phyloP scores from a whole-genome alignment of 371 early-diverging fungal genomes.

The Rhizopus stolonifer region DNA sequence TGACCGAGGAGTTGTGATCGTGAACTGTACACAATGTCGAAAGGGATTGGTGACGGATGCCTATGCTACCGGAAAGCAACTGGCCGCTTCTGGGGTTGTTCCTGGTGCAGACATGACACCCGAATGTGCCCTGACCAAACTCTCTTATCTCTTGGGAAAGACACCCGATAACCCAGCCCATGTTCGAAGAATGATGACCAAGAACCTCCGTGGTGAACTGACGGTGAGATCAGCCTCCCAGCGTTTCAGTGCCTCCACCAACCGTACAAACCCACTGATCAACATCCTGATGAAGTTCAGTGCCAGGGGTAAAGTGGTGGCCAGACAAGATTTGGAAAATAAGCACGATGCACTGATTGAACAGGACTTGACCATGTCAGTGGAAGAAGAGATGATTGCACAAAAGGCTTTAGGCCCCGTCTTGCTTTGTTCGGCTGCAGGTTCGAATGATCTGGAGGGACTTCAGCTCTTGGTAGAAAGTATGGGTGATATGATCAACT shows the following conservation, averaged over 20 bases:
- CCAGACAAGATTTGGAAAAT: slow-evolving; percentile 15
- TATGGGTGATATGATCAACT: slow-evolving; percentile 51
- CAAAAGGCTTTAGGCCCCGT: slow-evolving; percentile 83
- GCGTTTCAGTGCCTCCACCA: slow-evolving; percentile 55
- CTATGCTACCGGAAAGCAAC: slow-evolving; percentile 90
- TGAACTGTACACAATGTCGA: slow-evolving; percentile 92
- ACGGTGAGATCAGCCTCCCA: slow-evolving; percentile 68
- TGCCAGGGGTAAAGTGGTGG: slow-evolving; percentile 20
- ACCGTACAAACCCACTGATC: slow-evolving; percentile 52
- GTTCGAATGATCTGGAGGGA: slow-evolving; percentile 82
- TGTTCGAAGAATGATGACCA: slow-evolving; percentile 79
- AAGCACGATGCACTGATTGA: not conserved
- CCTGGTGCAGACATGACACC: slow-evolving; percentile 98
- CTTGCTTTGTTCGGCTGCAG: slow-evolving; percentile 85
- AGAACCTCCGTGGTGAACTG: slow-evolving; percentile 91
- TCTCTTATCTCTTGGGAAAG: slow-evolving; percentile 86
- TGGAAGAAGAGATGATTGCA: slow-evolving; percentile 66
- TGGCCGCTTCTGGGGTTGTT: slow-evolving; percentile 82
- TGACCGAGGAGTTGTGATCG: slow-evolving; percentile 92
- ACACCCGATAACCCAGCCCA: slow-evolving; percentile 55
- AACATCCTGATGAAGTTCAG: slow-evolving; percentile 45
- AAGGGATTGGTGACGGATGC: slow-evolving; percentile 87
- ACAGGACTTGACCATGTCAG: slow-evolving; percentile 28
- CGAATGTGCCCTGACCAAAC: slow-evolving; percentile 94
- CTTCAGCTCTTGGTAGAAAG: slow-evolving; percentile 66